A percentile compares a stretch with the other conserved stretches of the same genome.
Evolutionary conservation across 495 filamentous ascomycete genomes (phyloP).

Genomic region (Penicillium diatomitis): DNA sequence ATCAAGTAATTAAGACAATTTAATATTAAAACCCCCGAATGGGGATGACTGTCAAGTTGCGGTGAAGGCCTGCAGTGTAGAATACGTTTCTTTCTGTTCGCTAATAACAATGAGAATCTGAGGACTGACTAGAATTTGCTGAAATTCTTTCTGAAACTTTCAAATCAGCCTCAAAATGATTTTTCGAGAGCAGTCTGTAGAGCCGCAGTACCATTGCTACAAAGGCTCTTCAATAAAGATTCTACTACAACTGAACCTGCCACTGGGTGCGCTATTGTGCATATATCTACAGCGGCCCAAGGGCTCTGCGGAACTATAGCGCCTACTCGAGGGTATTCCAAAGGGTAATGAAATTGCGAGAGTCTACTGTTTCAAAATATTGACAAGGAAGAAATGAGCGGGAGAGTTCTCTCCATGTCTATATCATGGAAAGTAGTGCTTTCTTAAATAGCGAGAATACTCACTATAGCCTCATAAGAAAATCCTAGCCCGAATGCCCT

Average conservation of each 20-base stretch:
- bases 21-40: background rate
- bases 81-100: background rate
- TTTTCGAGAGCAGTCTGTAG: background rate
- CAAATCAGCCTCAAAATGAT: background rate
- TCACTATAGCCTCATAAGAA: no score
- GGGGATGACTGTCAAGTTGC: background rate
- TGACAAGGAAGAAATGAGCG: no score
- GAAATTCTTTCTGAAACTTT: background rate
- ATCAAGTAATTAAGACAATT: background rate
- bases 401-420: no score
- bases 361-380: background rate
- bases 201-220: background rate
- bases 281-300: background rate
- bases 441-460: no score
- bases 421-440: no score
- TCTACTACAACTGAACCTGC: background rate
- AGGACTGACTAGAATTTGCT: background rate
- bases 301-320: background rate
- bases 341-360: background rate
- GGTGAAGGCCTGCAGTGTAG: background rate
- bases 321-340: background rate
- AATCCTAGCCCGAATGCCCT: no score
- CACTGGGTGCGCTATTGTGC: background rate
- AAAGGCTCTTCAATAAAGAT: background rate
- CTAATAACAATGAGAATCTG: background rate